Conservation (phyloP, 2,329 filamentous ascomycete species). For the Phialophora verrucosa region DNA sequence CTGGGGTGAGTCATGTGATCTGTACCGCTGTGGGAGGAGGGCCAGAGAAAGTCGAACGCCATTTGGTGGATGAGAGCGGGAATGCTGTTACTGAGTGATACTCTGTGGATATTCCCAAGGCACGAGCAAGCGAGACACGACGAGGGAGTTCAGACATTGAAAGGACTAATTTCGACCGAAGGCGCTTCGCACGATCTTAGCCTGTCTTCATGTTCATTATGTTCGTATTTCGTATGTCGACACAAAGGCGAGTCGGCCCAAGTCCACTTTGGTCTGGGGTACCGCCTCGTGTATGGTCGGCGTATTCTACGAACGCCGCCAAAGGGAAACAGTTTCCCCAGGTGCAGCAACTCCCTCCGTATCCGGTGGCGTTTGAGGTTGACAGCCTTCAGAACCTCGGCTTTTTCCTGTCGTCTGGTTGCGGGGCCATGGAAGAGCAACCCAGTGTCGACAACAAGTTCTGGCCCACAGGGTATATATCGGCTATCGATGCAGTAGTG, state of each 20-base stretch:
- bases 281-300: background rate
- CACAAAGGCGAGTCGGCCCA: background rate
- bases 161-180: slow-evolving; percentile 2
- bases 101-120: background rate
- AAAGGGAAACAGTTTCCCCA: no score
- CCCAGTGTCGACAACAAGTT: background rate
- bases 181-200: background rate
- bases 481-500: background rate
- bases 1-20: slow-evolving; percentile 87
- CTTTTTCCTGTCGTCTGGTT: background rate
- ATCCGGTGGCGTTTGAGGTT: background rate
- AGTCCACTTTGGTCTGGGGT: background rate
- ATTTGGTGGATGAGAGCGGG: slow-evolving; percentile 73
- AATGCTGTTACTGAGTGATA: slow-evolving; percentile 21
- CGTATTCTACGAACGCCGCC: no score
- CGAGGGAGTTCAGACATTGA: background rate
- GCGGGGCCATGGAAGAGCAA: background rate
- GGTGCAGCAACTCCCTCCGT: no score
- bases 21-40: slow-evolving; percentile 90
- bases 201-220: background rate
- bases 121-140: background rate
- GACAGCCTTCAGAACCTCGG: background rate
- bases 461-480: background rate
- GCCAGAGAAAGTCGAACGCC: slow-evolving; percentile 77
- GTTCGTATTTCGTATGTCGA: background rate